A percentile compares a stretch with the other conserved stretches of the same genome.
These are phyloP conservation scores for Kokia cookei DNA, from an alignment of 441 rosid species.

Conservation along the genomic window DNA sequence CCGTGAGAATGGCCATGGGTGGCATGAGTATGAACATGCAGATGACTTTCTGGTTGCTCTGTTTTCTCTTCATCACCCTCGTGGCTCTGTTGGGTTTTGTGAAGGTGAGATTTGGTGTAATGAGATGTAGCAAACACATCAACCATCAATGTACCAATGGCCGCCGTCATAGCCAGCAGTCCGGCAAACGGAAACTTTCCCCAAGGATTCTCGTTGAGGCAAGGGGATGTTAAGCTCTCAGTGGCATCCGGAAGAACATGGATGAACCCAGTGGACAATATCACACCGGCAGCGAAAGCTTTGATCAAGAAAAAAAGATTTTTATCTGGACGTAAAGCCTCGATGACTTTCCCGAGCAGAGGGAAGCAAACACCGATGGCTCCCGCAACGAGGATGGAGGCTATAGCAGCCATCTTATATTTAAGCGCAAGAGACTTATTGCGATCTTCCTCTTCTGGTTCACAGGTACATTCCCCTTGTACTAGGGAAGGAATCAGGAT, in stretches of 20 bases:
- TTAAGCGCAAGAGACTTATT: slow-evolving; percentile 28
- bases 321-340: slow-evolving; percentile 35
- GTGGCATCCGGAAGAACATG: slow-evolving; percentile 77
- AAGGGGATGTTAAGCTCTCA: slow-evolving; percentile 43
- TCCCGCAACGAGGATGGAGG: slow-evolving; percentile 44
- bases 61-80: slow-evolving; percentile 14
- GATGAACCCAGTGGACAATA: slow-evolving; percentile 61
- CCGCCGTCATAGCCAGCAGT: slow-evolving; percentile 58
- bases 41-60: neutral
- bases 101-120: slow-evolving; percentile 2
- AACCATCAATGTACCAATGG: slow-evolving; percentile 44
- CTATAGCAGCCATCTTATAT: slow-evolving; percentile 46
- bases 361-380: slow-evolving; percentile 50
- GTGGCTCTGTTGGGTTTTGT: neutral
- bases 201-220: slow-evolving; percentile 37
- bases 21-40: slow-evolving; percentile 35
- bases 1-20: slow-evolving; percentile 49
- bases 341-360: slow-evolving; percentile 27
- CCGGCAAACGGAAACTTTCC: slow-evolving; percentile 58
- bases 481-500: slow-evolving; percentile 11
- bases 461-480: slow-evolving; percentile 27
- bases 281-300: slow-evolving; percentile 80
- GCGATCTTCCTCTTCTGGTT: neutral
- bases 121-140: slow-evolving; percentile 51
- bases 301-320: slow-evolving; percentile 52